These are phyloP conservation scores for Talaromyces sp. DNA, from an alignment of 2,329 filamentous ascomycete genomes.

Conservation along the genomic window DNA sequence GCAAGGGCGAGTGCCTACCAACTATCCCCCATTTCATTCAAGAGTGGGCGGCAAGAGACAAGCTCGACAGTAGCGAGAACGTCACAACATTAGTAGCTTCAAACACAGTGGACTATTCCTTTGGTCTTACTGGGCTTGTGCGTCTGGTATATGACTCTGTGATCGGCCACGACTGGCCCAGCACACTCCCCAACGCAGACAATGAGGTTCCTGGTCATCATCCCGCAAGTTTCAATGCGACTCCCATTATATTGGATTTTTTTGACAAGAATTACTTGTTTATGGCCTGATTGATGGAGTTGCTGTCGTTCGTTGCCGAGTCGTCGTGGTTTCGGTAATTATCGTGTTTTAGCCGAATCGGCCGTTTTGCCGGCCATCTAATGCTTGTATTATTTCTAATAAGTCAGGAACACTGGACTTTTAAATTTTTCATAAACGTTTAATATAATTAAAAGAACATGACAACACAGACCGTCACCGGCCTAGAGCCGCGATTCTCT, in stretches of 20 bases:
- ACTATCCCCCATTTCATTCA: constrained; percentile 16
- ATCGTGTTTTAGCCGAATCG: background rate
- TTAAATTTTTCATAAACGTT: background rate
- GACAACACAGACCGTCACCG: background rate
- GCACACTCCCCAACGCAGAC: constrained; percentile 15
- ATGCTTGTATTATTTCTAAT: background rate
- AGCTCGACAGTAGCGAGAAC: constrained; percentile 6
- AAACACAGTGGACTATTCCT: constrained; percentile 10
- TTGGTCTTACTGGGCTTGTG: background rate
- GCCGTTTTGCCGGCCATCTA: background rate
- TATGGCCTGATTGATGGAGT: background rate
- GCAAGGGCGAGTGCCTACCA: constrained; percentile 15
- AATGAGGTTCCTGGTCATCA: constrained; percentile 3
- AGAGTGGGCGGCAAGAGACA: constrained; percentile 23
- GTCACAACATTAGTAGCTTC: constrained; percentile 1
- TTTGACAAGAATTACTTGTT: constrained; percentile 6
- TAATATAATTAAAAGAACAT: background rate
- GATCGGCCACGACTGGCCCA: constrained; percentile 19
- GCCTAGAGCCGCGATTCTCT: constrained; percentile 1
- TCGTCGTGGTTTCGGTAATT: background rate
- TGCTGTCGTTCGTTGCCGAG: background rate
- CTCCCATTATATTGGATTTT: constrained; percentile 17
- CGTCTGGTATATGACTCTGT: constrained; percentile 15
- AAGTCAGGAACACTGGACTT: background rate
- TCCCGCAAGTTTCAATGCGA: constrained; percentile 16